Conservation (phyloP, 352 stramenopile species). For the Elongisporangium anandrum region DNA sequence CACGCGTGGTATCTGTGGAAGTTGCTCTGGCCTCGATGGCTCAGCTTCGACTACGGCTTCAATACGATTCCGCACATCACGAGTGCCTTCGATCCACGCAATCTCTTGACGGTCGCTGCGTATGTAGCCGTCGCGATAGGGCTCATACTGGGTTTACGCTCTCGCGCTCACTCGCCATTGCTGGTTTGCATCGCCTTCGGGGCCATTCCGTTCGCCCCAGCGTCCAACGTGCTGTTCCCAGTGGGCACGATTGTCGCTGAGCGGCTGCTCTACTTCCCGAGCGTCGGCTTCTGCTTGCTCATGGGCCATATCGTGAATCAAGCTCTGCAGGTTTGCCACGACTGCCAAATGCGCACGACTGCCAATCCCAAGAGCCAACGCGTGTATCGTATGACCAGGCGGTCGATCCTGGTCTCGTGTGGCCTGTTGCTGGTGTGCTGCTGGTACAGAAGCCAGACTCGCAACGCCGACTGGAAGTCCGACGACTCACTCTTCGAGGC, state of each 20-base stretch:
- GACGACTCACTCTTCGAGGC: constrained; percentile 57
- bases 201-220: constrained; percentile 85
- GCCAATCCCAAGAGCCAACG: not conserved
- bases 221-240: constrained; percentile 89
- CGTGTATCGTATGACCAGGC: not conserved
- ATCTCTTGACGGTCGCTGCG: constrained; percentile 47
- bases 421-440: constrained; percentile 23
- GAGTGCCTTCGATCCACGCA: constrained; percentile 44
- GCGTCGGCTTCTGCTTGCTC: constrained; percentile 78
- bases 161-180: constrained; percentile 25
- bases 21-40: constrained; percentile 77
- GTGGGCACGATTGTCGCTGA: constrained; percentile 90
- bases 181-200: constrained; percentile 66
- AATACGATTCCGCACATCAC: constrained; percentile 76
- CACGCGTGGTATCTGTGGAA: constrained; percentile 89
- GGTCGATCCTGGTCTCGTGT: constrained; percentile 9
- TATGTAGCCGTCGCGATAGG: constrained; percentile 49
- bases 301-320: constrained; percentile 31
- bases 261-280: constrained; percentile 89
- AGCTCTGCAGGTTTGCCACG: not conserved
- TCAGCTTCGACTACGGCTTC: constrained; percentile 92
- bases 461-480: constrained; percentile 63
- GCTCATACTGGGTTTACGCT: constrained; percentile 10
- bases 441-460: constrained; percentile 33
- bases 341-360: not conserved